Conservation (phyloP, 2,329 filamentous ascomycete genomes). For the Tolypocladium guangdongense region DNA sequence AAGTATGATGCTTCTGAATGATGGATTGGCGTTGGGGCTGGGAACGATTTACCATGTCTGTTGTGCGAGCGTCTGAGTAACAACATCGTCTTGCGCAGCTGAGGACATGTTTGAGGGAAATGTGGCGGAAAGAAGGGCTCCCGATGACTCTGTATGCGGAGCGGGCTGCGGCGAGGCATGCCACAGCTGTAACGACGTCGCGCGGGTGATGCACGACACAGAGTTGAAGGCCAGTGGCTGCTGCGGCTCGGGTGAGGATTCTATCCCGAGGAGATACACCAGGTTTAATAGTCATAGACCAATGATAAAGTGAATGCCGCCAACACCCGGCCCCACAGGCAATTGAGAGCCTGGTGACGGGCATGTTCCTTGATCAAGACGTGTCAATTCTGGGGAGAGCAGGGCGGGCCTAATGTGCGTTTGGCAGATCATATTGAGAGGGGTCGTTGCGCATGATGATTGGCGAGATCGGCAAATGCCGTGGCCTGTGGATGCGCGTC, state of each 20-base stretch:
- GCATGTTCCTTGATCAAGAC: not conserved
- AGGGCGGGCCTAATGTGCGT: too few relatives aligned
- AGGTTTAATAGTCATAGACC: not conserved
- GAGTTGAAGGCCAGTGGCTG: not conserved
- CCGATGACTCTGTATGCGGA: not conserved
- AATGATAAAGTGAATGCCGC: not conserved
- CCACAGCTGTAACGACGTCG: not conserved
- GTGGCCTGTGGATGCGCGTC: not conserved
- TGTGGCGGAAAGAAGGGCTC: not conserved
- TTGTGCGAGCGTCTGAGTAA: conserved; percentile 3
- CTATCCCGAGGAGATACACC: not conserved
- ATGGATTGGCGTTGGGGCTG: conserved; percentile 5
- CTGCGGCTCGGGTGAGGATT: not conserved
- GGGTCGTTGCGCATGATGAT: not conserved
- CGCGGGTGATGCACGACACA: not conserved
- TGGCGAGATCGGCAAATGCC: not conserved
- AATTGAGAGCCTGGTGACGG: not conserved
- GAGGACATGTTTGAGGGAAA: not conserved
- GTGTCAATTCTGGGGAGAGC: too few relatives aligned
- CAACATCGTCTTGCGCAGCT: not conserved
- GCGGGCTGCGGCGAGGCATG: not conserved
- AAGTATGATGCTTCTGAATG: not conserved
- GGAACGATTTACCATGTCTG: not conserved
- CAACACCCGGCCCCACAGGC: not conserved
- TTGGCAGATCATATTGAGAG: too few relatives aligned